Base-by-base conservation (phyloP, 805 yeast species). In the Priceomyces carsonii region DNA sequence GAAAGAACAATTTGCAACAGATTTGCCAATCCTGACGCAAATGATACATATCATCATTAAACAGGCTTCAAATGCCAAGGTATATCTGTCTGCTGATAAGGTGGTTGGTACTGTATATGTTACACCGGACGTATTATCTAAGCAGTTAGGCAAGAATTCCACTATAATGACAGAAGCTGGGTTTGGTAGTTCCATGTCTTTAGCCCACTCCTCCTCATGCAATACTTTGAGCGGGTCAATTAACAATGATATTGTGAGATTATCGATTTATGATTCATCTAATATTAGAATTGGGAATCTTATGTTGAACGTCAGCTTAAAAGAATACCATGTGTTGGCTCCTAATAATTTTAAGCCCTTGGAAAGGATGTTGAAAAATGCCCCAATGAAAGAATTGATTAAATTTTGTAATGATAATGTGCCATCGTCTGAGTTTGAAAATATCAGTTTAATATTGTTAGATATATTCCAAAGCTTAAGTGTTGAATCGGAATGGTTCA, bases 381-480 rank as follows among this genome's bases (percentile, higher is more conserved):
- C 79, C 10, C 73, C 81, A 4, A 68, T 77, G 55, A 64, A 69
- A 20, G 75, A 73, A 24, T 50, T 84, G n/a, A 63, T 80, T 10
- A 63, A 63, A 12, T 77, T 71, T 45, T 59, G 78, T 33, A 68
- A 69, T 49, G 53, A 36, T 7, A 57, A 57, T 24, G 66, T 65
- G 6, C 50, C 67, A 12, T 59, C 61, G 29, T 56, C 60, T 22
- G 70, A 74, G 38, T 58, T 83, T 46, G 85, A 78, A 39, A 71
- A 72, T 19, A 66, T 71, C 24, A 73, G 90, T 23, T 55, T 66
- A 23, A 76, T 85, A 25, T 66, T 86, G 38, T 59, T 87, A 33
- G 90, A 86, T 49, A 75, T 87, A 10, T 87, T 83, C 52, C 91
- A 86, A 53, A 71, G 86, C 13, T 62, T 83, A 24, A 78, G 79